Evolutionary conservation across 495 filamentous ascomycete genomes (phyloP).

Genomic region (Talaromyces adpressus): DNA sequence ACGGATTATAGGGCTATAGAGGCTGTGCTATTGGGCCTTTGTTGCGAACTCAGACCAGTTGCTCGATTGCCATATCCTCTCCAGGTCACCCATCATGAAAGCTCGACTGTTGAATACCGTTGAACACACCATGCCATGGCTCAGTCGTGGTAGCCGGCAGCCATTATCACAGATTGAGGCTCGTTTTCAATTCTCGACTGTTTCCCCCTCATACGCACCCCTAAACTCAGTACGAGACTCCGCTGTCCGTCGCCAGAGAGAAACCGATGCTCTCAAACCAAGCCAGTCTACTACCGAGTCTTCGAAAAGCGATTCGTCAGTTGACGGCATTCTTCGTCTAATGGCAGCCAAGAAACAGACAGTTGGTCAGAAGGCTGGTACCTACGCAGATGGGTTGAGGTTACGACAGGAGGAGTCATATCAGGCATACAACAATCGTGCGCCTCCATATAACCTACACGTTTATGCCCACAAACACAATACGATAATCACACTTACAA

Average conservation of each 20-base stretch:
- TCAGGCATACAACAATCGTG: conserved; percentile 26
- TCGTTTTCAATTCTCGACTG: not conserved
- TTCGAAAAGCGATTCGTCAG: not conserved
- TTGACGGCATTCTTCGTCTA: not conserved
- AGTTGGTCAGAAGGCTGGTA: not conserved
- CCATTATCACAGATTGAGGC: not conserved
- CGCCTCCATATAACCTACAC: conserved; percentile 72
- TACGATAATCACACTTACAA: conserved; percentile 80
- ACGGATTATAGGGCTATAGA: not conserved
- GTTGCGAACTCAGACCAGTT: not conserved
- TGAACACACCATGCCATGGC: conserved; percentile 2
- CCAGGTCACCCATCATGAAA: conserved; percentile 4
- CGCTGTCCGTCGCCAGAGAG: not conserved
- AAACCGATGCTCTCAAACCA: conserved; percentile 2
- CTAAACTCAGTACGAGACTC: not conserved
- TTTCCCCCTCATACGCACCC: not conserved
- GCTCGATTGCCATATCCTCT: not conserved
- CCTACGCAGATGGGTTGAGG: conserved; percentile 5
- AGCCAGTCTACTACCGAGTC: not conserved
- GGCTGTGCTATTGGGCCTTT: not conserved
- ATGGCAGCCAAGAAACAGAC: not conserved
- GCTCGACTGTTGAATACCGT: conserved; percentile 2
- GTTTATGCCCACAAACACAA: conserved; percentile 86
- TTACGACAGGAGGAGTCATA: conserved; percentile 13
- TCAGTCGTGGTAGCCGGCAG: not conserved